These are phyloP conservation scores for Boletus tylopilopsis DNA, from an alignment of 768 basidiomycete species.

Conservation along the genomic window DNA sequence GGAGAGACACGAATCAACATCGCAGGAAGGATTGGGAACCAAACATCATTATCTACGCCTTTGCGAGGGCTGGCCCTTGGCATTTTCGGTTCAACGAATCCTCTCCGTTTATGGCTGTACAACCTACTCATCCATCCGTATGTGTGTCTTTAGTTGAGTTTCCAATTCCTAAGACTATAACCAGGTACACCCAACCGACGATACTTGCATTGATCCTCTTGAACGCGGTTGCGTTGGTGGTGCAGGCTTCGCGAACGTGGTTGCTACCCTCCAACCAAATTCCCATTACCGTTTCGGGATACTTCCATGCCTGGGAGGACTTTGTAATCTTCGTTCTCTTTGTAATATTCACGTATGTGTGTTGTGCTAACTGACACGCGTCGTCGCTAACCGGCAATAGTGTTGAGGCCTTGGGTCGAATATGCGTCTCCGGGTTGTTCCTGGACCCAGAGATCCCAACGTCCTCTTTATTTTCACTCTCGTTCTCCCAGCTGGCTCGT, in stretches of 20 bases:
- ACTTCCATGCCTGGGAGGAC: conserved; percentile 90
- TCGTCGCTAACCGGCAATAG: conserved; percentile 37
- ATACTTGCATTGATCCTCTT: conserved; percentile 81
- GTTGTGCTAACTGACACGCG: conserved; percentile 23
- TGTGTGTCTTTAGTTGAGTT: conserved; percentile 28
- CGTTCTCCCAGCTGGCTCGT: conserved; percentile 25
- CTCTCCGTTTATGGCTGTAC: conserved; percentile 59
- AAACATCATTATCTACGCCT: conserved; percentile 39
- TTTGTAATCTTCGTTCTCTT: conserved; percentile 78
- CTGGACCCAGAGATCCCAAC: conserved; percentile 75
- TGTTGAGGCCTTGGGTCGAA: conserved; percentile 81
- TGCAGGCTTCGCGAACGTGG: conserved; percentile 67
- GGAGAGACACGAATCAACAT: conserved; percentile 32
- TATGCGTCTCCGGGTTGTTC: conserved; percentile 84
- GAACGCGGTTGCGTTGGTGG: conserved; percentile 76
- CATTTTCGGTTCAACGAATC: conserved; percentile 65
- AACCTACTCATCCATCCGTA: conserved; percentile 67
- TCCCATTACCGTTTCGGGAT: conserved; percentile 56
- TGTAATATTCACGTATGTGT: conserved; percentile 70
- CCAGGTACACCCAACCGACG: conserved; percentile 80
- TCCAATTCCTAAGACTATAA: not conserved
- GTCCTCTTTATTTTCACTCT: conserved; percentile 43
- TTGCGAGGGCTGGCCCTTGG: conserved; percentile 80
- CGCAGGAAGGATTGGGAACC: conserved; percentile 34
- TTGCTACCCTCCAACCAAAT: conserved; percentile 44